Evolutionary conservation across 2,329 filamentous ascomycete species (phyloP).

Genomic region (Neofusicoccum kwambonambiense): DNA sequence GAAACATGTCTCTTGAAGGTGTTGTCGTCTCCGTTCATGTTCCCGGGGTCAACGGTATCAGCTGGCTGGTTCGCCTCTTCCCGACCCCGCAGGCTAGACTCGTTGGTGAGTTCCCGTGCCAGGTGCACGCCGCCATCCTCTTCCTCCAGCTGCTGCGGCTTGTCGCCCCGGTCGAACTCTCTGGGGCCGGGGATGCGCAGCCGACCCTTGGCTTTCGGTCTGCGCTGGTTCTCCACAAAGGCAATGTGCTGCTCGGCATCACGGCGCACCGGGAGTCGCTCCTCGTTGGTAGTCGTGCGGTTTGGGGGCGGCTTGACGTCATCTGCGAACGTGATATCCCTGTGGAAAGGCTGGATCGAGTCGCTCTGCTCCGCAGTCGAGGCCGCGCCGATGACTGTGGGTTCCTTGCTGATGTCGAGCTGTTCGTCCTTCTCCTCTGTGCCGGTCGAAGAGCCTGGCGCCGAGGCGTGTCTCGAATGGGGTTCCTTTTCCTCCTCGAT

Average conservation of each 20-base stretch:
- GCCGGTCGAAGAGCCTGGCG: constrained; percentile 47
- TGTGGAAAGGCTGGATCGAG: constrained; percentile 29
- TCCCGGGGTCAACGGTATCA: constrained; percentile 22
- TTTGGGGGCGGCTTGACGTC: constrained; percentile 62
- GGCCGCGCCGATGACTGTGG: background rate
- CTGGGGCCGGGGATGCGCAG: constrained; percentile 88
- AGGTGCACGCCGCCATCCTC: constrained; percentile 36
- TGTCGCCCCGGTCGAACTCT: constrained; percentile 80
- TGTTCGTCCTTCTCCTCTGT: constrained; percentile 31
- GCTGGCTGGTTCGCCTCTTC: constrained; percentile 22
- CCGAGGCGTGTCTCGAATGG: background rate
- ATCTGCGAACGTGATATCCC: constrained; percentile 67
- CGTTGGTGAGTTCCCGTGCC: constrained; percentile 11
- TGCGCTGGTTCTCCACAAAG: constrained; percentile 81
- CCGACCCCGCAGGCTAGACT: constrained; percentile 47
- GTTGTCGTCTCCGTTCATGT: constrained; percentile 40
- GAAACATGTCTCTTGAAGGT: constrained; percentile 58
- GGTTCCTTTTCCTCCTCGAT: constrained; percentile 49
- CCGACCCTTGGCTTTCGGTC: constrained; percentile 67
- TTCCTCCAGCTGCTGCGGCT: constrained; percentile 61
- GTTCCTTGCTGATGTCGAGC: background rate
- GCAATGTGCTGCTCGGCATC: constrained; percentile 79
- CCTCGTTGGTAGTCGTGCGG: constrained; percentile 48
- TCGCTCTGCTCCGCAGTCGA: background rate
- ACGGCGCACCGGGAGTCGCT: constrained; percentile 52